Conservation (phyloP, 768 basidiomycete species). For the Mycena alexandri region DNA sequence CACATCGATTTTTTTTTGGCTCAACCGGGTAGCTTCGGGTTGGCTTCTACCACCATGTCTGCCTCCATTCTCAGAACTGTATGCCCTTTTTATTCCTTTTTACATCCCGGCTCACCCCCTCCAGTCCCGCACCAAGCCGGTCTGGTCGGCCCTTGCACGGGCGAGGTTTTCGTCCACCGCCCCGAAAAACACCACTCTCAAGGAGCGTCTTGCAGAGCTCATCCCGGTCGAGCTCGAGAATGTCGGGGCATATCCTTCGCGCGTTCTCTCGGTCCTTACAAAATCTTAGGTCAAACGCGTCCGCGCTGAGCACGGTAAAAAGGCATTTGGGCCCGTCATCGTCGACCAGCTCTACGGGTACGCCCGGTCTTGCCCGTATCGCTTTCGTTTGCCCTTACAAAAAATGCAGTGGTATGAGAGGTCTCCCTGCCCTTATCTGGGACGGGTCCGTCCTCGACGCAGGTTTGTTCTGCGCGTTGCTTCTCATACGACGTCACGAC, state of each 20-base stretch:
- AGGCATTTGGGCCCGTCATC: conserved; percentile 90
- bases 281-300: conserved; percentile 79
- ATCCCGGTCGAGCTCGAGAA: conserved; percentile 90
- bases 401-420: conserved; percentile 80
- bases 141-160: conserved; percentile 59
- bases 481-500: conserved; percentile 22
- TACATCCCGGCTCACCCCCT: conserved; percentile 23
- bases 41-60: conserved; percentile 50
- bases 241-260: conserved; percentile 51
- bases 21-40: background rate
- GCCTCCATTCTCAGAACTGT: conserved; percentile 57
- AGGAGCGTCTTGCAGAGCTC: conserved; percentile 93
- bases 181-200: conserved; percentile 80
- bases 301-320: conserved; percentile 90
- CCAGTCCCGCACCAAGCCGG: conserved; percentile 65
- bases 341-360: conserved; percentile 94
- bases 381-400: conserved; percentile 21
- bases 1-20: background rate
- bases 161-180: conserved; percentile 75
- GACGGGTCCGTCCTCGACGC: conserved; percentile 98
- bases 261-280: conserved; percentile 24
- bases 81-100: conserved; percentile 38
- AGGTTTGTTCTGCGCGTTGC: conserved; percentile 54
- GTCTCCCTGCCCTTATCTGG: conserved; percentile 96
- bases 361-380: conserved; percentile 35